These are phyloP conservation scores for Corylus heterophylla DNA, from an alignment of 306 rosid species.

Conservation along the genomic window DNA sequence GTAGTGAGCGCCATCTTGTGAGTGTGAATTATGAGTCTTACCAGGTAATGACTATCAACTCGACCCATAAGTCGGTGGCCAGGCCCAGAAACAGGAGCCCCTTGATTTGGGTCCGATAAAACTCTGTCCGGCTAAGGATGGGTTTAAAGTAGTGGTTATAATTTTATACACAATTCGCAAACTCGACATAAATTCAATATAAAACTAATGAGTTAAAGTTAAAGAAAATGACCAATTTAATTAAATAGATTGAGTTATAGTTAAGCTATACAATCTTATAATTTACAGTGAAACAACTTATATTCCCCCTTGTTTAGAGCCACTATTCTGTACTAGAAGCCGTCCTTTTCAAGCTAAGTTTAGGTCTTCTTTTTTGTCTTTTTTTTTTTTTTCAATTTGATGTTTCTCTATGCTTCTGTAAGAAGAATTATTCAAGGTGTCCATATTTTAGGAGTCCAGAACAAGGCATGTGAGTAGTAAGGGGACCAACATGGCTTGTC, in stretches of 20 bases:
- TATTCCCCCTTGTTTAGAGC: not conserved
- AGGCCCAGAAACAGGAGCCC: not conserved
- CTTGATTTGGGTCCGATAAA: not conserved
- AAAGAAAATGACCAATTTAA: too few relatives aligned
- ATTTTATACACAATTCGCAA: too few relatives aligned
- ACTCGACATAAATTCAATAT: too few relatives aligned
- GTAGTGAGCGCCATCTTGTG: not conserved
- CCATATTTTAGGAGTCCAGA: slow-evolving; percentile 20
- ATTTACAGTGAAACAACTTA: too few relatives aligned
- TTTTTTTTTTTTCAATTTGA: not conserved
- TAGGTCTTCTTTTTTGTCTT: not conserved
- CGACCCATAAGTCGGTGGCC: not conserved
- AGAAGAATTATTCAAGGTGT: slow-evolving; percentile 27
- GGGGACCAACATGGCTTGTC: slow-evolving; percentile 57
- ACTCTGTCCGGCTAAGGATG: too few relatives aligned
- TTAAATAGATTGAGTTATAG: too few relatives aligned
- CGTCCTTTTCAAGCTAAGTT: not conserved
- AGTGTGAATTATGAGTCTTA: not conserved
- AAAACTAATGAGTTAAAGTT: too few relatives aligned
- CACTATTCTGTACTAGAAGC: slow-evolving; percentile 26
- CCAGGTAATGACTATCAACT: too few relatives aligned
- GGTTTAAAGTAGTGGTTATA: too few relatives aligned
- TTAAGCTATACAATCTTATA: too few relatives aligned
- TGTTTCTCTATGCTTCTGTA: not conserved
- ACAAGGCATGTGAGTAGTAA: slow-evolving; percentile 46